These are phyloP conservation scores for Penicillium subrubescens DNA, from an alignment of 495 filamentous ascomycete species.

Conservation along the genomic window DNA sequence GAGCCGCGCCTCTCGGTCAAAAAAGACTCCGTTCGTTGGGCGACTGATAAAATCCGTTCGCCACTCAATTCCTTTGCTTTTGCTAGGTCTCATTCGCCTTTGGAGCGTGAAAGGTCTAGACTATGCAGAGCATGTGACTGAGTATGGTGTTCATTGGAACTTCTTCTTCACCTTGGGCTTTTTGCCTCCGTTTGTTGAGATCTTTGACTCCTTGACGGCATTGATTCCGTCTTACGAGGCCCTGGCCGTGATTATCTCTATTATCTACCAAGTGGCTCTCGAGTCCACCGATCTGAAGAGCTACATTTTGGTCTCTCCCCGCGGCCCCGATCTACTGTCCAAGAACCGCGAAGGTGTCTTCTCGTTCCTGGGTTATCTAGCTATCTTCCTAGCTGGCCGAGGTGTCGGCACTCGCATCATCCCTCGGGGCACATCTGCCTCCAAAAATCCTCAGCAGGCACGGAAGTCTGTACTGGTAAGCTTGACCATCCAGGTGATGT, in stretches of 20 bases:
- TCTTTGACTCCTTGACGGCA: conserved; percentile 65
- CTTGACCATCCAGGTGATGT: conserved; percentile 58
- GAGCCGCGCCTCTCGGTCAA: conserved; percentile 50
- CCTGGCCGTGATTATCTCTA: conserved; percentile 65
- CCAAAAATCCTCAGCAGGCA: conserved; percentile 40
- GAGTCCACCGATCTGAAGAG: conserved; percentile 76
- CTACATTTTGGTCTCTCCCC: conserved; percentile 82
- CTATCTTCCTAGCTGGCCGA: conserved; percentile 92
- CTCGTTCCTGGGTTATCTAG: conserved; percentile 89
- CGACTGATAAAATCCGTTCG: conserved; percentile 66
- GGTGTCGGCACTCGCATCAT: conserved; percentile 77
- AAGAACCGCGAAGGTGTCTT: conserved; percentile 93
- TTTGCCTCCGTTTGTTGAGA: conserved; percentile 85
- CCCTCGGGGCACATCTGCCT: conserved; percentile 53
- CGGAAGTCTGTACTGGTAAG: conserved; percentile 59
- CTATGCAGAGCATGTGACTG: conserved; percentile 95
- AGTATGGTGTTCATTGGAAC: conserved; percentile 99
- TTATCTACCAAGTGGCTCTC: conserved; percentile 71
- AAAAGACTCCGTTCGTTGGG: conserved; percentile 43
- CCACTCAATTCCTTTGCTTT: conserved; percentile 80
- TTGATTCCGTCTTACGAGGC: conserved; percentile 71
- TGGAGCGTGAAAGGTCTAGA: conserved; percentile 91
- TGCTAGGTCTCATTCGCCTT: conserved; percentile 78
- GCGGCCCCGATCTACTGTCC: conserved; percentile 70
- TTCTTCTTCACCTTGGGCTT: conserved; percentile 98